Base-by-base conservation (phyloP, 345 rosid genomes). In the Arabis alpina region DNA sequence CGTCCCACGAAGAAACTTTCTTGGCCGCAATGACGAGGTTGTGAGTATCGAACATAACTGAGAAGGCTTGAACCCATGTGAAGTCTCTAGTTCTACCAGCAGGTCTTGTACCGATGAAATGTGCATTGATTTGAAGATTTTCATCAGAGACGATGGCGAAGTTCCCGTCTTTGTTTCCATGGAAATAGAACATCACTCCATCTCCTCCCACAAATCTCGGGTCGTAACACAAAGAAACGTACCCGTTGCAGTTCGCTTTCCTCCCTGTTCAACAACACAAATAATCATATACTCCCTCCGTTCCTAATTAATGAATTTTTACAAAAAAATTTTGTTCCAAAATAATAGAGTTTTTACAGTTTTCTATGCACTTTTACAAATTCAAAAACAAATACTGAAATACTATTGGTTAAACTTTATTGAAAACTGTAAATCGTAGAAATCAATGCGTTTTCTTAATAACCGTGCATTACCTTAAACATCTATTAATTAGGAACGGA, bases 181-280 rank as follows among this genome's bases (percentile, higher is more conserved):
- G 94, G 86, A 91, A 88, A 68, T 88, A 88, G 81, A 91, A 88
- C 90, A 87, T 84, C 27, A 78, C 85, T 19, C 97, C 94, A 48
- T 88, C 94, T n/a, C 94, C 90, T 13, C 94, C 94, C 0, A 85
- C 83, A 23, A 90, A 85, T 15, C 92, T 83, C 10, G 97, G 92
- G 51, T 86, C 97, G n/a, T 88, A 88, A 71, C 95, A 88, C 2
- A 90, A 73, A 44, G 91, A 81, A 9, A 89, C 90, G 57, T 71
- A 84, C 48, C 87, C 87, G 11, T 81, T 58, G 43, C 91, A 86
- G 65, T 78, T 84, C 13, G 87, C 67, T 67, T 70, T 81, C 49
- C 87, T 81, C 83, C 82, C 85, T 83, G 76, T 47, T 32, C 51
- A 68, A 54, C 37, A 23, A 30, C 47, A 48, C 24, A 55, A 24